These are phyloP conservation scores for Leishmania tropica DNA, from an alignment of 208 protist genomes.

Conservation along the genomic window DNA sequence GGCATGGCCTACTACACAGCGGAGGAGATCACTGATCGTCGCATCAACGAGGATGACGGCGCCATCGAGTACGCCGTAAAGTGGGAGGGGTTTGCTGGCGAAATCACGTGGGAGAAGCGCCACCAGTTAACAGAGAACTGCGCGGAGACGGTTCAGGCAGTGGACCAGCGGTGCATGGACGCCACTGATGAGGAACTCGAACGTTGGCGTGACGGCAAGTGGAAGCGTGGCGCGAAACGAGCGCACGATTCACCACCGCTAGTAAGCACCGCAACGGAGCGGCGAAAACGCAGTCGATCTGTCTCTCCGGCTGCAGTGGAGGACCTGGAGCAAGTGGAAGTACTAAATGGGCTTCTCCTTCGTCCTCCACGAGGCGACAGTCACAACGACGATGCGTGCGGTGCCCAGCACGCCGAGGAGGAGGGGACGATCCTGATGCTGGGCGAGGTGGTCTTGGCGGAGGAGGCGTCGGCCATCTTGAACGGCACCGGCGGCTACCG, in stretches of 20 bases:
- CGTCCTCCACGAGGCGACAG: not conserved
- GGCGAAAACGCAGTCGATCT: conserved; percentile 26
- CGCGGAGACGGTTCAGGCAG: conserved; percentile 34
- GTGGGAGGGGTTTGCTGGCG: conserved; percentile 38
- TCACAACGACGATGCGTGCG: not conserved
- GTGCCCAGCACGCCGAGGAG: not conserved
- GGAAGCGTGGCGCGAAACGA: not conserved
- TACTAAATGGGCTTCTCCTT: conserved; percentile 20
- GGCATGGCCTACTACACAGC: conserved; percentile 49
- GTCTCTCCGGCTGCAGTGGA: not conserved
- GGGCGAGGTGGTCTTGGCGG: conserved; percentile 63
- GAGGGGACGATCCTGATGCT: conserved; percentile 47
- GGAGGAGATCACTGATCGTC: conserved; percentile 40
- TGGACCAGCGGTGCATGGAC: conserved; percentile 55
- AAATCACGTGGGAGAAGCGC: conserved; percentile 67
- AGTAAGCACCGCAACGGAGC: conserved; percentile 1
- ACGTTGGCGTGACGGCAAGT: conserved; percentile 31
- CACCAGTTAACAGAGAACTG: conserved; percentile 40
- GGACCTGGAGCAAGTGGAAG: conserved; percentile 6
- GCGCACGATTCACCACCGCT: not conserved
- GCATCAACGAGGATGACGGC: conserved; percentile 51
- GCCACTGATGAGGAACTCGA: conserved; percentile 30
- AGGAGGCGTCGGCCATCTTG: conserved; percentile 35
- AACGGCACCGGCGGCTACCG: conserved; percentile 17
- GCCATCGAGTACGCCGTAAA: conserved; percentile 66